These are phyloP conservation scores for Penicillium desertorum DNA, from an alignment of 495 filamentous ascomycete genomes.

Conservation along the genomic window DNA sequence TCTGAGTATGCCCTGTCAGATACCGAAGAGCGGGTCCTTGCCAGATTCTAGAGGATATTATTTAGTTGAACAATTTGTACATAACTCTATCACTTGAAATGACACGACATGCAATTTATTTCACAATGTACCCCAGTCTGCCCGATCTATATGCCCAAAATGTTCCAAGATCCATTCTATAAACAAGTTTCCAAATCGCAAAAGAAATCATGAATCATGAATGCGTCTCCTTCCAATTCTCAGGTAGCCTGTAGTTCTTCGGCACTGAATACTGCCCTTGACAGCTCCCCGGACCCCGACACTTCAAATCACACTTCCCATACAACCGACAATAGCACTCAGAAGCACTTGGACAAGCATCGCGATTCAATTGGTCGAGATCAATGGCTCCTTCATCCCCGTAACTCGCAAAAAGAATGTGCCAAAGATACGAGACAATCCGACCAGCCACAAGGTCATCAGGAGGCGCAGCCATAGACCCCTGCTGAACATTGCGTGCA, in stretches of 20 bases:
- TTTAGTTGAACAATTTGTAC: slow-evolving; percentile 15
- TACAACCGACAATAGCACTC: slow-evolving; percentile 50
- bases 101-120: slow-evolving; percentile 13
- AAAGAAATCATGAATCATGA: slow-evolving; percentile 13
- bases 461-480: slow-evolving; percentile 27
- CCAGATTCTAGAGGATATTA: slow-evolving; percentile 50
- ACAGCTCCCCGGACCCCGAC: slow-evolving; percentile 32
- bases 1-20: slow-evolving; percentile 76
- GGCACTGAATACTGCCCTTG: slow-evolving; percentile 40
- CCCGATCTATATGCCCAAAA: slow-evolving; percentile 8
- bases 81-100: slow-evolving; percentile 16
- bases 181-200: not conserved
- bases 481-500: slow-evolving; percentile 7
- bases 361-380: slow-evolving; percentile 42
- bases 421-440: slow-evolving; percentile 46
- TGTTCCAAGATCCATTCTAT: slow-evolving; percentile 9
- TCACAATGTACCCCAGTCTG: not conserved
- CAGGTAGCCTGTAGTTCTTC: slow-evolving; percentile 36
- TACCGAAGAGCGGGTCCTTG: slow-evolving; percentile 66
- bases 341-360: slow-evolving; percentile 39
- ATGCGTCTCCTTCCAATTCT: slow-evolving; percentile 36
- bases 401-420: slow-evolving; percentile 42
- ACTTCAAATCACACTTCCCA: slow-evolving; percentile 38
- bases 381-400: slow-evolving; percentile 33
- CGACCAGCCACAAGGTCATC: slow-evolving; percentile 43